Evolutionary conservation across 306 rosid species (phyloP), one percentile per base, ranked within the genome.

Genomic region (Dicorynia guianensis): DNA sequence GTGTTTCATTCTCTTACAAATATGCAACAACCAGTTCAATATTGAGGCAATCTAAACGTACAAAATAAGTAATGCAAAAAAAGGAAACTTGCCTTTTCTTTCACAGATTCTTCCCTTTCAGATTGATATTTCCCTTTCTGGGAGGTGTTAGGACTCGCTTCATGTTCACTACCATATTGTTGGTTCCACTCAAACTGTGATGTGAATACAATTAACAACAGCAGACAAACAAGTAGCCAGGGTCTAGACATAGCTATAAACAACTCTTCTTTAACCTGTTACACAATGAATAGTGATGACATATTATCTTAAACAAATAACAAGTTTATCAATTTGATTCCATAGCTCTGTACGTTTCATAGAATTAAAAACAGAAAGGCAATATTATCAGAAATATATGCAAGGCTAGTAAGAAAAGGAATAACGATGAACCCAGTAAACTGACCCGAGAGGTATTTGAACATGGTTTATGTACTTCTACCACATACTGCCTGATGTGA

Each of bases 141-240:
- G 52, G 84, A 74, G 56, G 84, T 43, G 48, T 38, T 71, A 50
- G 87, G 81, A 63, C 75, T 80, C 11, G 72, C 79, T 78, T 88
- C 86, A 48, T 74, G 66, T 36, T 83, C 93, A 73, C 69, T 75
- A 53, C 80, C 88, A 60, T 80, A 81, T 67, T 85, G 91, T 52
- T 81, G 87, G 79, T 86, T 86, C 93, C 93, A 88, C 80, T 88
- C 93, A 7, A 88, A 77, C 76, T 88, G 88, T 4, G 93, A 88
- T 0, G 89, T 84, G 81, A 88, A 84, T 36, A 88, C 81, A 14
- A 88, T 81, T 42, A 88, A 39, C 77, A 86, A 77, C 49, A 88
- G 84, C 75, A 88, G 77, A 74, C 90, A 88, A 66, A 86, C 85
- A 69, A 82, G 84, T 11, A 80, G 82, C 90, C 93, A 88, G 8